A percentile compares a stretch with the other conserved stretches of the same genome.
These are phyloP conservation scores for Pichia sp. DNA, from an alignment of 1,139 yeast genomes.

Conservation along the genomic window DNA sequence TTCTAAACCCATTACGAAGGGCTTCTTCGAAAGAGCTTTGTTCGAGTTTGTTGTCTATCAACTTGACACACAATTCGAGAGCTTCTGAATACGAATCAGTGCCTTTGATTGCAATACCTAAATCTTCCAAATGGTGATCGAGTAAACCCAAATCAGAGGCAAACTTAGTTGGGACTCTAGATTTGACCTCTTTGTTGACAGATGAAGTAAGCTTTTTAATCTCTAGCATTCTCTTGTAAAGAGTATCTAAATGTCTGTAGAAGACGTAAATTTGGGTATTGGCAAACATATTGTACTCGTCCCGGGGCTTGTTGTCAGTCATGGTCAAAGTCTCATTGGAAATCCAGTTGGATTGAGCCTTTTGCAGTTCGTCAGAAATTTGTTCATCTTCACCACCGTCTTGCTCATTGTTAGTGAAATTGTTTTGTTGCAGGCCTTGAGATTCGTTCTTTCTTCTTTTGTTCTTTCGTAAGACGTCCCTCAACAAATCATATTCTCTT, in stretches of 20 bases:
- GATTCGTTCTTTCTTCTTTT: conserved; percentile 40
- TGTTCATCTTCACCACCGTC: conserved; percentile 30
- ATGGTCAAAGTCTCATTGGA: conserved; percentile 29
- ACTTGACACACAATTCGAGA: conserved; percentile 62
- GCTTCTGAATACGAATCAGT: conserved; percentile 75
- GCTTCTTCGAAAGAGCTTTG: conserved; percentile 96
- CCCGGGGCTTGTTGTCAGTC: conserved; percentile 35
- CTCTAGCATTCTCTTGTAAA: conserved; percentile 76
- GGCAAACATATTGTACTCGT: conserved; percentile 73
- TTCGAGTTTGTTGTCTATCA: conserved; percentile 88
- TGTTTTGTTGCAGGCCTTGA: conserved; percentile 3
- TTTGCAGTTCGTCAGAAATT: conserved; percentile 46
- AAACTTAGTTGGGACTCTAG: conserved; percentile 69
- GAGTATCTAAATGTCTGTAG: conserved; percentile 77
- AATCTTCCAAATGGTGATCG: conserved; percentile 75
- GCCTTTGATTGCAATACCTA: conserved; percentile 71
- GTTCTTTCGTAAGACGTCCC: conserved; percentile 68
- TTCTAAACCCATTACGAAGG: conserved; percentile 89
- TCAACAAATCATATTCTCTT: conserved; percentile 61
- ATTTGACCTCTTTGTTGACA: conserved; percentile 68
- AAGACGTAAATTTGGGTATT: conserved; percentile 91
- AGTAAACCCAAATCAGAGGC: conserved; percentile 84
- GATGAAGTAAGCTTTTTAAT: conserved; percentile 63
- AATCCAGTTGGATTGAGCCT: conserved; percentile 66
- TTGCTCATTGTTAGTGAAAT: neutral